Evolutionary conservation across 192 early-diverging fungal species (phyloP).

Genomic region (Backusella psychrophila): DNA sequence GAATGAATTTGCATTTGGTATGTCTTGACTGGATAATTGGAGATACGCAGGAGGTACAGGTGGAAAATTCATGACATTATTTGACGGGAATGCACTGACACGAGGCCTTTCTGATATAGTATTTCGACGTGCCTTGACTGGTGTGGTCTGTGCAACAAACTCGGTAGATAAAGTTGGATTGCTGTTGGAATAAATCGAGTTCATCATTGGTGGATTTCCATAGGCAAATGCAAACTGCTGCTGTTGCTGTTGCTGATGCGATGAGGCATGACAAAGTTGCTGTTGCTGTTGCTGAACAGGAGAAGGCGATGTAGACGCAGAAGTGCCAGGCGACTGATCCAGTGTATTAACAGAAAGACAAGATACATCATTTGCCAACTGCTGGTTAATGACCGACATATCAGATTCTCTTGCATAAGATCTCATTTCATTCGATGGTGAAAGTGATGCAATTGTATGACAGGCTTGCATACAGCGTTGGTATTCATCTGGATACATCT

Average conservation of each 20-base stretch:
- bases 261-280: neutral
- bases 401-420: conserved; percentile 14
- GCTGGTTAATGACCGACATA: neutral
- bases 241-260: neutral
- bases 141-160: neutral
- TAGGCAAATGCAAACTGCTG: neutral
- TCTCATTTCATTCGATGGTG: conserved; percentile 13
- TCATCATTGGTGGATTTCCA: neutral
- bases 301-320: conserved; percentile 10
- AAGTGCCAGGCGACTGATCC: neutral
- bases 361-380: neutral
- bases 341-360: neutral
- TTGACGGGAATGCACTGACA: neutral
- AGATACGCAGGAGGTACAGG: conserved; percentile 2
- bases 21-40: neutral
- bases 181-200: neutral
- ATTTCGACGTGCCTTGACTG: conserved; percentile 13
- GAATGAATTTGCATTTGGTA: conserved; percentile 7
- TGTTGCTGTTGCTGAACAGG: neutral
- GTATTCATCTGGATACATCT: conserved; percentile 4
- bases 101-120: conserved; percentile 13
- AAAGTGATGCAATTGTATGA: conserved; percentile 5
- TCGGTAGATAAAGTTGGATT: neutral
- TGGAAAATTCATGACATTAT: neutral
- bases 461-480: neutral